A percentile compares a stretch with the other conserved stretches of the same genome.
Conservation (phyloP, 176 grass and related monocot genomes). For the Oryza meridionalis region DNA sequence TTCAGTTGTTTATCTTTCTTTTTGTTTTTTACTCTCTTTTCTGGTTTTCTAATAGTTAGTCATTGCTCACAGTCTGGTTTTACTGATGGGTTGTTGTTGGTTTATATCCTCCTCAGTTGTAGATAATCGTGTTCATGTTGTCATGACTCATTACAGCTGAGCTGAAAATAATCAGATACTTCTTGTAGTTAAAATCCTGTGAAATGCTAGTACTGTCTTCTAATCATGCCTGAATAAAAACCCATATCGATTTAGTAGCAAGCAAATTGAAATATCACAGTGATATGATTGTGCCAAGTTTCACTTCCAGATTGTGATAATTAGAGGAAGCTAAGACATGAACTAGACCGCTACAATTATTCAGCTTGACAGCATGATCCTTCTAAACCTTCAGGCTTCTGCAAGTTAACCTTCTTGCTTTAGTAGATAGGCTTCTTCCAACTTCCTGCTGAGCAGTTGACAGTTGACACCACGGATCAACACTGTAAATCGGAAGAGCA, state of each 20-base stretch:
- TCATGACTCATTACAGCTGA: not conserved
- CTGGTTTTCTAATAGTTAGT: conserved; percentile 2
- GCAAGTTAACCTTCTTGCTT: not conserved
- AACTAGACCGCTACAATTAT: not conserved
- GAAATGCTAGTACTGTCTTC: too few relatives aligned
- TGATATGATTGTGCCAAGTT: too few relatives aligned
- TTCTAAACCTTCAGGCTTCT: not conserved
- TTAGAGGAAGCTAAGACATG: not conserved
- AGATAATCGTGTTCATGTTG: not conserved
- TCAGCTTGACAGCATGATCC: not conserved
- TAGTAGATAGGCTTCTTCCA: not conserved
- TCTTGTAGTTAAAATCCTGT: too few relatives aligned
- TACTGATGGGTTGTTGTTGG: not conserved
- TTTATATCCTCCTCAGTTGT: not conserved
- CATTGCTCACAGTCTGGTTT: not conserved
- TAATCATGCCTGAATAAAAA: too few relatives aligned
- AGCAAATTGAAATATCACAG: too few relatives aligned
- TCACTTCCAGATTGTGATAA: too few relatives aligned
- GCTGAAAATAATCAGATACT: not conserved
- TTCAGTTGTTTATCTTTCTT: not conserved
- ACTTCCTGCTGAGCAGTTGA: not conserved
- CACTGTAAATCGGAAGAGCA: too few relatives aligned
- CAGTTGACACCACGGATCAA: not conserved
- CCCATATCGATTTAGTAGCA: too few relatives aligned
- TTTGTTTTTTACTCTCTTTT: too few relatives aligned